Percentiles rank a stretch among this genome's conserved stretches.
These are phyloP conservation scores for Naganishia sp. DNA, from an alignment of 1,284 basidiomycete genomes.

Conservation along the genomic window DNA sequence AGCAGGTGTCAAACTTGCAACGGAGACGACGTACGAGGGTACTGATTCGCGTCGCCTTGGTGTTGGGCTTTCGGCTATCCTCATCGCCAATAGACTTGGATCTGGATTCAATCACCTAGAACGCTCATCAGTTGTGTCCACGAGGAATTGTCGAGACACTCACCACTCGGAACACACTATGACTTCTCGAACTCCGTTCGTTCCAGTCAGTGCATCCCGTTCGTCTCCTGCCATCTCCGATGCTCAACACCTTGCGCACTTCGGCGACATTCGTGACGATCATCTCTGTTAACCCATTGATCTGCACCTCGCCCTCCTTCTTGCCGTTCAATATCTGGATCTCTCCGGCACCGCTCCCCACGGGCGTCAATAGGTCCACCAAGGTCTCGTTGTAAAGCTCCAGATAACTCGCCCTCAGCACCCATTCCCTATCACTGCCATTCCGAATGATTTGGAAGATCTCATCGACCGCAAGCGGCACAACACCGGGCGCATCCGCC, in stretches of 20 bases:
- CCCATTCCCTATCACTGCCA: slow-evolving; percentile 75
- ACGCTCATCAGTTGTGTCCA: slow-evolving; percentile 47
- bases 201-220: slow-evolving; percentile 98
- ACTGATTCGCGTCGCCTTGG: slow-evolving; percentile 61
- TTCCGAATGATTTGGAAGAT: slow-evolving; percentile 72
- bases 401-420: slow-evolving; percentile 89
- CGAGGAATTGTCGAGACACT: slow-evolving; percentile 30
- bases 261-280: slow-evolving; percentile 86
- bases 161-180: slow-evolving; percentile 88
- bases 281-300: slow-evolving; percentile 53
- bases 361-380: slow-evolving; percentile 58
- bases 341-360: slow-evolving; percentile 38
- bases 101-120: slow-evolving; percentile 52
- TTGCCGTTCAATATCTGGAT: slow-evolving; percentile 50
- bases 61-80: slow-evolving; percentile 39
- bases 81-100: slow-evolving; percentile 34
- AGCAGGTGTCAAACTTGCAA: background rate
- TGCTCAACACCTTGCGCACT: slow-evolving; percentile 76
- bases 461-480: slow-evolving; percentile 86
- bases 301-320: slow-evolving; percentile 52
- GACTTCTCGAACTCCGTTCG: slow-evolving; percentile 85
- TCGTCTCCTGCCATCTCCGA: slow-evolving; percentile 83
- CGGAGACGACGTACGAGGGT: slow-evolving; percentile 61
- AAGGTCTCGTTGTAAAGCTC: slow-evolving; percentile 97
- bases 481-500: slow-evolving; percentile 85